Evolutionary conservation across 192 early-diverging fungal genomes (phyloP), one percentile per base, ranked within the genome.

Genomic region (Coemansia sp.): DNA sequence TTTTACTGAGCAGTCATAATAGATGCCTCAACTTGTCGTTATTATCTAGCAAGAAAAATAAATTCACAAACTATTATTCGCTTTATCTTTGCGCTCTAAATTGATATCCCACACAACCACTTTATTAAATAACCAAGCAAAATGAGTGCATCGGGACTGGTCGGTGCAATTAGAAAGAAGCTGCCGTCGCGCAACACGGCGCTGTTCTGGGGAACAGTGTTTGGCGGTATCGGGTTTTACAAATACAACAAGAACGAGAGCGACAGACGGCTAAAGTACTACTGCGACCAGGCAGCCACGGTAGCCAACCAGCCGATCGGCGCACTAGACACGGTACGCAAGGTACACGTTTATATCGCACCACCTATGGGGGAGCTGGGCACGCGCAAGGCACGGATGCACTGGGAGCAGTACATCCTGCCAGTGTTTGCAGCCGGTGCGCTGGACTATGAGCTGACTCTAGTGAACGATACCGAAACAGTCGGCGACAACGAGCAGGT

Each of bases 381-480:
- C 3, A 76, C 65, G 15, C 65, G 72, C 49, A 69, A 64, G 45
- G 72, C 66, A 20, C 53, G 67, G 35, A 42, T 61, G 52, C 72
- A 76, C 46, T 76, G 66, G 66, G 72, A 76, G 39, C 43, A 50
- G 47, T 76, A 76, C 51, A 57, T 76, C 23, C 57, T 76, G 46
- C 72, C 72, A 2, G 72, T 76, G 20, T 76, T 76, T 63, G 72
- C 51, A 14, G 72, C 72, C 10, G 72, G 72, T 1, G 72, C 72
- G 25, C 54, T 76, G 28, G 72, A 76, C 47, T 76, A 76, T 40
- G 73, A 77, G 54, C 50, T 77, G 18, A 70, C 62, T 11, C 38
- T 77, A 46, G 73, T 77, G 14, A 70, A 68, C 58, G 73, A 77
- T 29, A 69, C 57, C 11, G 55, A 55, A 43, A 53, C 43, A 10